Percentiles rank a stretch among this genome's conserved stretches.
Conservation (phyloP, 2,329 filamentous ascomycete genomes). For the Penicillium sp. region DNA sequence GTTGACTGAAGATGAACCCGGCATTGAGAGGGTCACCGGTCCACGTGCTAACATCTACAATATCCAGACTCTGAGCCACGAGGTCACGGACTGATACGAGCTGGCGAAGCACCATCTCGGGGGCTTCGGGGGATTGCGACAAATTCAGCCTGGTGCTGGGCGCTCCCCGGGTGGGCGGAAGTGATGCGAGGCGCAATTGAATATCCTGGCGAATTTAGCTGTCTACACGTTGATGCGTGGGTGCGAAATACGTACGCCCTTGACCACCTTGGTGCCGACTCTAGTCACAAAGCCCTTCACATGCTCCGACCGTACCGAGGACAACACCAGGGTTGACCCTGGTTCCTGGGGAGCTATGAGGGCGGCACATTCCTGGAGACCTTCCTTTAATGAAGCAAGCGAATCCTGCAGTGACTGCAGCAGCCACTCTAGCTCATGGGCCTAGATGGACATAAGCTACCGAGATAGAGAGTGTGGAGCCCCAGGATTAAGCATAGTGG, state of each 20-base stretch:
- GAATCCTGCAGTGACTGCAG: conserved; percentile 62
- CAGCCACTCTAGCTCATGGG: conserved; percentile 65
- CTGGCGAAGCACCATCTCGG: conserved; percentile 65
- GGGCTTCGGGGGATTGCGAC: conserved; percentile 55
- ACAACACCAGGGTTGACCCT: conserved; percentile 86
- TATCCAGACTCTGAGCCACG: conserved; percentile 79
- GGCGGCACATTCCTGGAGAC: conserved; percentile 84
- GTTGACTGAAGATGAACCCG: conserved; percentile 59
- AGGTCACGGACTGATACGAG: conserved; percentile 72
- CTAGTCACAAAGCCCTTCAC: conserved; percentile 92
- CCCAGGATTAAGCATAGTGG: conserved; percentile 4
- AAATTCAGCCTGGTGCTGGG: conserved; percentile 54
- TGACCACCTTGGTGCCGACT: conserved; percentile 85
- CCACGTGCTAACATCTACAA: conserved; percentile 75
- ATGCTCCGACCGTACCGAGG: conserved; percentile 80
- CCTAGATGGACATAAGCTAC: conserved; percentile 35
- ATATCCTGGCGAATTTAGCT: conserved; percentile 58
- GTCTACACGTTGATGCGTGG: background rate
- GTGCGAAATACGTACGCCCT: conserved; percentile 66
- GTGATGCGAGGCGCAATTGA: conserved; percentile 66
- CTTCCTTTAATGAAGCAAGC: conserved; percentile 63
- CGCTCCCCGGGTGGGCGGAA: conserved; percentile 54
- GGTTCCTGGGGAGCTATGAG: conserved; percentile 82
- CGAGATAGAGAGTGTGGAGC: conserved; percentile 6
- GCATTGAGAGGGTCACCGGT: conserved; percentile 65